Base-by-base conservation (phyloP, 2,329 filamentous ascomycete species). In the Colletotrichum musae region DNA sequence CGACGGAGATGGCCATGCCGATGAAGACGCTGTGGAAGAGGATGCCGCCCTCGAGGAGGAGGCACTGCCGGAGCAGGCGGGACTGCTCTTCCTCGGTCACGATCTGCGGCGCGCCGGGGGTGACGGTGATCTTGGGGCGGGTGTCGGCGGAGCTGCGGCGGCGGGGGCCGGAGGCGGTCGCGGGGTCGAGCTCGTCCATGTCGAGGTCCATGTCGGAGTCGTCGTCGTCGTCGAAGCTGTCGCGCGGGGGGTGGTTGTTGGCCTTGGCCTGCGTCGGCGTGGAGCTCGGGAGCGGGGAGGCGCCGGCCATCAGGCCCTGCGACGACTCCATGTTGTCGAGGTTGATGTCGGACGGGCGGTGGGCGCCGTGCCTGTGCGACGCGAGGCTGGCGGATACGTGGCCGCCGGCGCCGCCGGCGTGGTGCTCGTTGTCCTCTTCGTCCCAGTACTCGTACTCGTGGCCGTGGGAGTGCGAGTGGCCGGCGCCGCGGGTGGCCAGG, bases 11-110 rank as follows among this genome's bases (percentile, higher is more conserved):
- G 4, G 93, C 93, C 92, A 95, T 95, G 71, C 93, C 93, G 74
- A 96, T 95, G 76, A 96, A 96, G 62, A 96, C 86, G 75, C 90
- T 93, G 82, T 96, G 93, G 77, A 95, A 95, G 16, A 96, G 86
- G 70, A 96, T 95, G 21, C 93, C 93, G 0, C 93, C 93, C 80
- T 95, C 93, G 3, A 96, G 87, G 26, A 96, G 86, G 53, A 95
- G 83, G 73, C 93, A 95, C 78, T 96, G 93, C 10, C 95, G 82
- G 73, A 95, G 86, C 72, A 92, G 87, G 12, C 91, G 87, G 75
- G 91, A 88, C 68, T 88, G 86, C 79, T 92, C 84, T 76, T 93
- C 86, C 56, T 87, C 77, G 45, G 79, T 83, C 13, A 71, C 41
- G 9, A 65, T 39, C 64, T 67, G 26, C 48, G 72, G 58, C 62